These are phyloP conservation scores for Barnettozyma botsteinii DNA, from an alignment of 805 yeast species.

Conservation along the genomic window DNA sequence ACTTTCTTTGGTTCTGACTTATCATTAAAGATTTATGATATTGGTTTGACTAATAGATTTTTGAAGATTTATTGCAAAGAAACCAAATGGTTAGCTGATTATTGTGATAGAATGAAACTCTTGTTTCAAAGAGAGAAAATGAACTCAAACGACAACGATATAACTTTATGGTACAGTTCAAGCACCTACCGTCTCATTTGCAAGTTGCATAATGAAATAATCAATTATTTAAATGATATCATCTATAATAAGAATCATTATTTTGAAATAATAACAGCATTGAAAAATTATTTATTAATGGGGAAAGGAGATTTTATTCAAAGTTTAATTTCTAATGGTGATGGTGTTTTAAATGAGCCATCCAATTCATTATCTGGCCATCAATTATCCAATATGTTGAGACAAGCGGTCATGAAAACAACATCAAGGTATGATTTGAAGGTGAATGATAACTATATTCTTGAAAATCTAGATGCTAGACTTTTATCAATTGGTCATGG, in stretches of 20 bases:
- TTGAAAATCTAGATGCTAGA: slow-evolving; percentile 72
- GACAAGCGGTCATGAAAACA: slow-evolving; percentile 55
- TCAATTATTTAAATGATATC: slow-evolving; percentile 43
- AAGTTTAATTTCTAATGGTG: slow-evolving; percentile 50
- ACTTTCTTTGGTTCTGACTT: slow-evolving; percentile 34
- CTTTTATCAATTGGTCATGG: slow-evolving; percentile 69
- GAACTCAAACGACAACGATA: slow-evolving; percentile 10
- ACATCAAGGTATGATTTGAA: slow-evolving; percentile 38
- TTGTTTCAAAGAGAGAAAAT: slow-evolving; percentile 1
- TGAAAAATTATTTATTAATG: slow-evolving; percentile 64
- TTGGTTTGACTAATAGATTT: slow-evolving; percentile 69
- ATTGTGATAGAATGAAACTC: slow-evolving; percentile 26
- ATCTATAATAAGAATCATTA: slow-evolving; percentile 46
- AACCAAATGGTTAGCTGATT: slow-evolving; percentile 52
- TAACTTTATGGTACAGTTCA: slow-evolving; percentile 9
- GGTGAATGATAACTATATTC: slow-evolving; percentile 31
- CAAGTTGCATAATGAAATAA: slow-evolving; percentile 46
- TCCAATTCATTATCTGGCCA: slow-evolving; percentile 60
- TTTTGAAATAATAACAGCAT: slow-evolving; percentile 48
- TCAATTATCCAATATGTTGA: slow-evolving; percentile 57
- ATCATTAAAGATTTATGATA: slow-evolving; percentile 46
- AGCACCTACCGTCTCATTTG: slow-evolving; percentile 31
- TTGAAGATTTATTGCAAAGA: slow-evolving; percentile 63
- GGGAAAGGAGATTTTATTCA: slow-evolving; percentile 82
- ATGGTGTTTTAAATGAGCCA: slow-evolving; percentile 48